These are phyloP conservation scores for Cytauxzoon felis DNA, from an alignment of 169 alveolate species.

Conservation along the genomic window DNA sequence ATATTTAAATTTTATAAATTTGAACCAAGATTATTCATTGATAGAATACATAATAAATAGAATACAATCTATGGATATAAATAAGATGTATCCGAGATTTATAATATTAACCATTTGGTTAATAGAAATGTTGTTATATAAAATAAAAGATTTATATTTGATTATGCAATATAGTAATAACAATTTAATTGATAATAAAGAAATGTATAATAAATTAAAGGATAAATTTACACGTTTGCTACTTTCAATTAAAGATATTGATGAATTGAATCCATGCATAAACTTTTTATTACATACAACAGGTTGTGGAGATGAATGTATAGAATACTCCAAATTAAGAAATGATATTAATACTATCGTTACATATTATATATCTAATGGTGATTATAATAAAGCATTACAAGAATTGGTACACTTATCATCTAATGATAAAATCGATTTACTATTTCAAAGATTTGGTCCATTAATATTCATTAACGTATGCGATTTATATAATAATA, in stretches of 20 bases:
- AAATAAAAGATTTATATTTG: slow-evolving; percentile 24
- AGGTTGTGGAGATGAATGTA: slow-evolving; percentile 56
- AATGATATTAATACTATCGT: slow-evolving; percentile 33
- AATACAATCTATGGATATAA: slow-evolving; percentile 32
- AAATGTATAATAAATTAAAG: slow-evolving; percentile 9
- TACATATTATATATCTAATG: slow-evolving; percentile 40
- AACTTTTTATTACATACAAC: slow-evolving; percentile 49
- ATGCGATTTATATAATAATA: slow-evolving; percentile 31
- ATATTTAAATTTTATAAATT: slow-evolving; percentile 39
- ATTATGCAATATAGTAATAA: slow-evolving; percentile 19
- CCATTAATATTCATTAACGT: slow-evolving; percentile 54
- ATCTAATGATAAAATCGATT: slow-evolving; percentile 46
- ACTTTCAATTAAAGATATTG: slow-evolving; percentile 31
- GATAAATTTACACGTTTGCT: slow-evolving; percentile 29
- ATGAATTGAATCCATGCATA: slow-evolving; percentile 50
- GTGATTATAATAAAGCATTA: slow-evolving; percentile 42
- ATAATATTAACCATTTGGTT: slow-evolving; percentile 54
- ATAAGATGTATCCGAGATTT: slow-evolving; percentile 42
- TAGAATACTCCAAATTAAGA: slow-evolving; percentile 47
- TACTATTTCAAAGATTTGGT: slow-evolving; percentile 40
- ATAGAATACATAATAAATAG: slow-evolving; percentile 41
- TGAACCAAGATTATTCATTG: slow-evolving; percentile 37
- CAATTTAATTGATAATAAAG: slow-evolving; percentile 2
- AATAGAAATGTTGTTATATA: slow-evolving; percentile 40
- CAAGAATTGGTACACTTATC: slow-evolving; percentile 47